A percentile compares a stretch with the other conserved stretches of the same genome.
These are phyloP conservation scores for Pseudomonodictys pantanalensis DNA, from an alignment of 495 filamentous ascomycete genomes.

Conservation along the genomic window DNA sequence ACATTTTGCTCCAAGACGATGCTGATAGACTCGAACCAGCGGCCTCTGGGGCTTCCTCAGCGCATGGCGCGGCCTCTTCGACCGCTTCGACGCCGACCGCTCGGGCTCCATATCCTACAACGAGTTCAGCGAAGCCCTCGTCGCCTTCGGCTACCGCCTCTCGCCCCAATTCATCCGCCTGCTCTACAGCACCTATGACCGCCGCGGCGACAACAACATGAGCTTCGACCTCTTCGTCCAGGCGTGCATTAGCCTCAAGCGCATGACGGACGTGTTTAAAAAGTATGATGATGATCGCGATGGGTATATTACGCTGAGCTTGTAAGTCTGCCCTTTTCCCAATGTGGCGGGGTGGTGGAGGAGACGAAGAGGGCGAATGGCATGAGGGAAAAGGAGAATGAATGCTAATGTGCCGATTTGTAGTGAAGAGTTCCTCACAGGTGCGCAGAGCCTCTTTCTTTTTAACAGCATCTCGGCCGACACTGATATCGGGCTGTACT, in stretches of 20 bases:
- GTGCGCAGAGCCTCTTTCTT: constrained; percentile 47
- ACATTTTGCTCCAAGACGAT: no score
- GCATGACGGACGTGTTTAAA: constrained; percentile 99
- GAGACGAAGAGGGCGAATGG: no score
- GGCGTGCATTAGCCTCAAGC: constrained; percentile 90
- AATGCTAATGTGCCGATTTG: constrained; percentile 4
- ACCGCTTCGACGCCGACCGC: constrained; percentile 88
- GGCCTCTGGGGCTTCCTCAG: constrained; percentile 91
- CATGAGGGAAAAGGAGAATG: neutral
- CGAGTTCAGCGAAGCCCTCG: constrained; percentile 88
- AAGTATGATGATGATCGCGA: constrained; percentile 96
- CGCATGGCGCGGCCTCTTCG: constrained; percentile 89
- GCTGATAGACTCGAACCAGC: no score
- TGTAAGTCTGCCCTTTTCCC: constrained; percentile 35
- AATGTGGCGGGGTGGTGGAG: no score
- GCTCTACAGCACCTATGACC: constrained; percentile 69
- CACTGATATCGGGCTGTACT: constrained; percentile 47
- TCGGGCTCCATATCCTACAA: constrained; percentile 79
- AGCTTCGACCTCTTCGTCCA: constrained; percentile 98
- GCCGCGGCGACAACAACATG: constrained; percentile 53
- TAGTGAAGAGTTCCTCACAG: constrained; percentile 48
- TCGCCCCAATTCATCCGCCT: constrained; percentile 76
- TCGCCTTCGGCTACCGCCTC: constrained; percentile 92
- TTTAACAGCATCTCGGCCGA: constrained; percentile 44
- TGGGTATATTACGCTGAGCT: constrained; percentile 55